Conservation (phyloP, 2,329 filamentous ascomycete species). For the Dothistroma septosporum region DNA sequence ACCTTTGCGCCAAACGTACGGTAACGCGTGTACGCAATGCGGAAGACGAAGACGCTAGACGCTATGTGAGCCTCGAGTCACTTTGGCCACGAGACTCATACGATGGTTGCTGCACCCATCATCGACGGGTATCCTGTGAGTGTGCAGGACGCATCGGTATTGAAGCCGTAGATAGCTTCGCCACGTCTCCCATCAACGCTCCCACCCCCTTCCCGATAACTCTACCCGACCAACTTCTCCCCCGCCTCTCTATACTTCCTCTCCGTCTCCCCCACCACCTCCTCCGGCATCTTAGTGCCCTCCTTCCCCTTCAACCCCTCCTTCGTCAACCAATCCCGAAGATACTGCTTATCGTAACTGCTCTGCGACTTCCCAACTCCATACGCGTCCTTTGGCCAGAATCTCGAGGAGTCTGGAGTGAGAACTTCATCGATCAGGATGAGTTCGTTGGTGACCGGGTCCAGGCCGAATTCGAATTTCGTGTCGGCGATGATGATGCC, state of each 20-base stretch:
- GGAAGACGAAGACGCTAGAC: too few relatives aligned
- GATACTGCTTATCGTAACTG: constrained; percentile 74
- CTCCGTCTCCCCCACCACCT: constrained; percentile 64
- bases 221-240: constrained; percentile 50
- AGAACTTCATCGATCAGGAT: constrained; percentile 80
- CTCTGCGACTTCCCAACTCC: constrained; percentile 69
- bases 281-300: constrained; percentile 66
- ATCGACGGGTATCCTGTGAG: too few relatives aligned
- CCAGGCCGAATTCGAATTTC: constrained; percentile 70
- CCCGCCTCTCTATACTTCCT: constrained; percentile 74
- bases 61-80: too few relatives aligned
- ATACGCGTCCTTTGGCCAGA: constrained; percentile 76
- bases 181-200: not conserved
- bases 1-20: too few relatives aligned
- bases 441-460: constrained; percentile 59
- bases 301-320: constrained; percentile 72
- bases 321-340: constrained; percentile 75
- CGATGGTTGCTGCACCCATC: too few relatives aligned
- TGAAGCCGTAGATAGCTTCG: too few relatives aligned
- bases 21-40: too few relatives aligned
- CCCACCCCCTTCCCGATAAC: constrained; percentile 9
- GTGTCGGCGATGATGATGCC: constrained; percentile 76
- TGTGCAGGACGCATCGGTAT: too few relatives aligned
- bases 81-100: too few relatives aligned
- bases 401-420: constrained; percentile 70